phyloP scores from a whole-genome alignment of 768 basidiomycete genomes.

The Clitopilus hobsonii region DNA sequence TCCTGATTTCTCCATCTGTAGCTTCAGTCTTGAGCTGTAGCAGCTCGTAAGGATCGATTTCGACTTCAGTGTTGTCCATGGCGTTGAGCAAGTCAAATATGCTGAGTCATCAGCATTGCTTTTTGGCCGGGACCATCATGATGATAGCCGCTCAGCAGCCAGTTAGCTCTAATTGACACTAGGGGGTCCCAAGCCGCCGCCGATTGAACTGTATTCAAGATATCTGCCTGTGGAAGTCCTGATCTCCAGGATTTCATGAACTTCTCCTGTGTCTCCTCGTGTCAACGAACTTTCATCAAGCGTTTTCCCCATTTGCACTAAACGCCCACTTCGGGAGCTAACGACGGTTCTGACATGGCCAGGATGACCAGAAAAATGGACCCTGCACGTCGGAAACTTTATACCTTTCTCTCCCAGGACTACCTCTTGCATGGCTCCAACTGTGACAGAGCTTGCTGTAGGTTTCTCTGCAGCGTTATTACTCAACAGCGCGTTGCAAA shows the following conservation, averaged over 20 bases:
- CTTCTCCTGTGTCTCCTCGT: no score
- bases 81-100: background rate
- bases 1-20: slow-evolving; percentile 74
- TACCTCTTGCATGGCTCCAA: slow-evolving; percentile 7
- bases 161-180: no score
- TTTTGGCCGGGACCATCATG: no score
- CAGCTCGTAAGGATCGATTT: slow-evolving; percentile 71
- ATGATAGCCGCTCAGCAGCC: no score
- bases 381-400: no score
- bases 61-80: slow-evolving; percentile 40
- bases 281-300: background rate
- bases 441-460: slow-evolving; percentile 6
- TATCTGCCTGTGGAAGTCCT: no score
- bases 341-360: background rate
- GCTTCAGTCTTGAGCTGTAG: slow-evolving; percentile 57
- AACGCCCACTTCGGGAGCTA: background rate
- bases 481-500: slow-evolving; percentile 9
- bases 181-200: no score
- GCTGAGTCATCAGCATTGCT: background rate
- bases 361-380: background rate
- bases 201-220: no score
- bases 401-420: no score
- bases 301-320: background rate
- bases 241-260: no score
- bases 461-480: slow-evolving; percentile 10